phyloP scores from a whole-genome alignment of 2,329 filamentous ascomycete species.

The Zymoseptoria passerinii region DNA sequence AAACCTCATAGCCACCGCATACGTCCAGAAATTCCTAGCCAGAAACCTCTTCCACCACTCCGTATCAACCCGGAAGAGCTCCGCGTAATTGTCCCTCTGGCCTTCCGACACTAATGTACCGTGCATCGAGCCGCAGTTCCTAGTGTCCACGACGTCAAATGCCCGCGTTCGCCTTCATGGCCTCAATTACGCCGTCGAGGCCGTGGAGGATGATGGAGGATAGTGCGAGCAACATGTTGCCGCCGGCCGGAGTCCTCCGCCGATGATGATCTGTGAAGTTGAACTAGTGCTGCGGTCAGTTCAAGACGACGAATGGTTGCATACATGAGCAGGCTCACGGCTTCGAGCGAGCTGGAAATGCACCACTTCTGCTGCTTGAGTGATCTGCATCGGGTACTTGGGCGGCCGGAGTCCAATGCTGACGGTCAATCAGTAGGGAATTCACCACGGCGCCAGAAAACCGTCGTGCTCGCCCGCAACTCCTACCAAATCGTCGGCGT shows the following conservation, averaged over 20 bases:
- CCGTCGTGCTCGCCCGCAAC: no score
- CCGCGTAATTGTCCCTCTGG: not conserved
- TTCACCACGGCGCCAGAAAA: not conserved
- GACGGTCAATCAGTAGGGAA: not conserved
- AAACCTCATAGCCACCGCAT: not conserved
- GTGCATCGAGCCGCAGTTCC: not conserved
- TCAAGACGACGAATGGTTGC: no score
- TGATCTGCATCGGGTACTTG: not conserved
- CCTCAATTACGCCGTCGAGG: not conserved
- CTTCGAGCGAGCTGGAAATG: not conserved
- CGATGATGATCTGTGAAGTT: not conserved
- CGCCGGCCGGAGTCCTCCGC: not conserved
- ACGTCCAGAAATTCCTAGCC: not conserved
- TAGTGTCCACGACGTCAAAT: not conserved
- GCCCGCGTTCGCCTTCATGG: not conserved
- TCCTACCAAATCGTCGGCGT: no score
- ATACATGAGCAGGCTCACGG: not conserved
- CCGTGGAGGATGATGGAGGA: not conserved
- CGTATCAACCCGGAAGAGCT: not conserved
- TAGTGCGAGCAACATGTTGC: not conserved
- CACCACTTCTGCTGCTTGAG: not conserved
- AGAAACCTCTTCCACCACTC: not conserved
- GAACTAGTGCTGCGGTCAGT: no score
- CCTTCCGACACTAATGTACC: not conserved
- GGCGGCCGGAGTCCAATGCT: not conserved